These are phyloP conservation scores for Parathielavia appendiculata DNA, from an alignment of 495 filamentous ascomycete genomes.

Conservation along the genomic window DNA sequence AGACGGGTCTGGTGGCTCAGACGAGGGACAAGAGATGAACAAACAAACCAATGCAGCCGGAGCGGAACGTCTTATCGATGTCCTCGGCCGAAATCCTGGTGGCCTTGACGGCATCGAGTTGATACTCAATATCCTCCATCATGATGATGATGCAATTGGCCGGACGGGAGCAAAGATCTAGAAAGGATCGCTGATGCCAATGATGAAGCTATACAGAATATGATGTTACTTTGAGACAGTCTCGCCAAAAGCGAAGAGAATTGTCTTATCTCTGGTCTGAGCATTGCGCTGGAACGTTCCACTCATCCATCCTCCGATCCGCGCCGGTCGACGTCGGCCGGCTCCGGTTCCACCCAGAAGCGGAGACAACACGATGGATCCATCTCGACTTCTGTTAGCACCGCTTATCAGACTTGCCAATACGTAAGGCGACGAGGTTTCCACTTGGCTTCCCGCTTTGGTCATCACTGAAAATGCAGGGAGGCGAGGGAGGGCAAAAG, in stretches of 20 bases:
- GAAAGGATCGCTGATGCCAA: not conserved
- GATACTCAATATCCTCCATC: slow-evolving; percentile 40
- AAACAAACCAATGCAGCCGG: slow-evolving; percentile 59
- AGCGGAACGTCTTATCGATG: slow-evolving; percentile 68
- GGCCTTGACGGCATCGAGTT: slow-evolving; percentile 43
- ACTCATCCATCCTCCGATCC: not conserved
- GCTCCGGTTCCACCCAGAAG: slow-evolving; percentile 14
- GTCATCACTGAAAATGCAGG: no score
- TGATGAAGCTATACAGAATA: not conserved
- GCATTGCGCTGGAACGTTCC: not conserved
- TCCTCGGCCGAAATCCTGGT: slow-evolving; percentile 49
- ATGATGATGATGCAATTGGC: not conserved
- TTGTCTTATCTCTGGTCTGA: not conserved
- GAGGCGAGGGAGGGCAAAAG: not conserved
- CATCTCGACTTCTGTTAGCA: not conserved
- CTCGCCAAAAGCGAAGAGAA: not conserved
- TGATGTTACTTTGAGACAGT: not conserved
- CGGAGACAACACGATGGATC: slow-evolving; percentile 6
- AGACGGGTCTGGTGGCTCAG: not conserved
- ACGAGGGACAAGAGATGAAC: not conserved
- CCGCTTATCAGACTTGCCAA: slow-evolving; percentile 5
- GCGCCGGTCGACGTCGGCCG: slow-evolving; percentile 22
- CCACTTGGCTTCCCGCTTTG: not conserved
- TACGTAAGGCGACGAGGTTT: slow-evolving; percentile 6
- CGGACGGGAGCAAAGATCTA: not conserved